phyloP scores from a whole-genome alignment of 2,329 filamentous ascomycete genomes.

The Fusarium sp. region DNA sequence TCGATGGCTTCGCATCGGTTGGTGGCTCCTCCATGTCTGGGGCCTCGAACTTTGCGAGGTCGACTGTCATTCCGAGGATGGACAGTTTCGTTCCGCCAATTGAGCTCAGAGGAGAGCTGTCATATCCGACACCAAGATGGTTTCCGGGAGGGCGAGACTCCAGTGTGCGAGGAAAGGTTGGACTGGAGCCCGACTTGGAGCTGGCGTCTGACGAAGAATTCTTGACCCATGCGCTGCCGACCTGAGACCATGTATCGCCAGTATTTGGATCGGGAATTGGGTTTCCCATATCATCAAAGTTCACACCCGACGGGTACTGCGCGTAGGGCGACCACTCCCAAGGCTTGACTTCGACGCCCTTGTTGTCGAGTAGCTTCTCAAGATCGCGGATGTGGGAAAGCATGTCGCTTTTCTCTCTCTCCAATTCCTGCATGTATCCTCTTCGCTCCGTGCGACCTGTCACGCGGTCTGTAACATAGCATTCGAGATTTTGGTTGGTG shows the following conservation, averaged over 20 bases:
- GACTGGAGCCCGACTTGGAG: conserved; percentile 35
- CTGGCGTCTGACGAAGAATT: conserved; percentile 33
- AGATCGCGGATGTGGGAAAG: conserved; percentile 74
- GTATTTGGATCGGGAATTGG: conserved; percentile 37
- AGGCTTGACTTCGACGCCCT: conserved; percentile 70
- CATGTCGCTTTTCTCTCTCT: conserved; percentile 77
- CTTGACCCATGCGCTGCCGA: conserved; percentile 52
- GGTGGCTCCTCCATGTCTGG: conserved; percentile 71
- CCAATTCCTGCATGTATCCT: conserved; percentile 81
- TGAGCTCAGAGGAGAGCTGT: conserved; percentile 74
- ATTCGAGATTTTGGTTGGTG: conserved; percentile 78
- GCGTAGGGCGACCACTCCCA: conserved; percentile 53
- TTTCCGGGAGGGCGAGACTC: conserved; percentile 65
- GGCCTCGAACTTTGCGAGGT: conserved; percentile 77
- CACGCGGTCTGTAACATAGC: conserved; percentile 87
- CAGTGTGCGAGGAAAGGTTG: conserved; percentile 49
- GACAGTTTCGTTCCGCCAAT: conserved; percentile 82
- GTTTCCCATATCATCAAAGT: conserved; percentile 44
- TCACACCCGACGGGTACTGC: conserved; percentile 42
- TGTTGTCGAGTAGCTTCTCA: conserved; percentile 71
- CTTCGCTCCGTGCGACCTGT: conserved; percentile 82
- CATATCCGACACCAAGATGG: conserved; percentile 73
- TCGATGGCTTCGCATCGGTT: conserved; percentile 51
- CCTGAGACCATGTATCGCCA: conserved; percentile 49
- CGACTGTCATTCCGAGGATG: conserved; percentile 82